phyloP scores from a whole-genome alignment of 2,329 filamentous ascomycete species.

The Exophiala xenobiotica region DNA sequence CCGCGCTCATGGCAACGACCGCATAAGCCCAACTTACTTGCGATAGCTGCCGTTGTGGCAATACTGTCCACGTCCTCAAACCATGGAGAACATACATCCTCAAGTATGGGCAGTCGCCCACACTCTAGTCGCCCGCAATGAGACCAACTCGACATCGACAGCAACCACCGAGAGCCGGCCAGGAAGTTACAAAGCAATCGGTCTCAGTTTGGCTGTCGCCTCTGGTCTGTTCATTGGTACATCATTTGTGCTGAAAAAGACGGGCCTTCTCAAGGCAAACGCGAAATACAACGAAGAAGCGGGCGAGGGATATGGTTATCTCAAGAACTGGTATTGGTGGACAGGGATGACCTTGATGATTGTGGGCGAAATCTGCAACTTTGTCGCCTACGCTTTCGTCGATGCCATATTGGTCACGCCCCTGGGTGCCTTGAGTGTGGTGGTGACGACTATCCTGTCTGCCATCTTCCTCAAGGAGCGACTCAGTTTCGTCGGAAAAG shows the following conservation, averaged over 20 bases:
- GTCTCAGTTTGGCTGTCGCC: conserved; percentile 78
- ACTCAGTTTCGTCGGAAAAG: conserved; percentile 91
- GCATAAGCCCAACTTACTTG: conserved; percentile 3
- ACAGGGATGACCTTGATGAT: conserved; percentile 95
- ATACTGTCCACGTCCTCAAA: background rate
- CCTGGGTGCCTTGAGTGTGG: conserved; percentile 84
- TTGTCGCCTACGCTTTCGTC: conserved; percentile 94
- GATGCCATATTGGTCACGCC: conserved; percentile 95
- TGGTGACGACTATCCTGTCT: conserved; percentile 85
- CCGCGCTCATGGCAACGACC: conserved; percentile 13
- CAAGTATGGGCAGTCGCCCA: conserved; percentile 28
- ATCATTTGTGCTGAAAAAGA: conserved; percentile 95
- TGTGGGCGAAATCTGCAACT: conserved; percentile 92
- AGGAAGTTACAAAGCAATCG: conserved; percentile 75
- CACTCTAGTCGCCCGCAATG: conserved; percentile 28
- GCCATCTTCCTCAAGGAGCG: conserved; percentile 95
- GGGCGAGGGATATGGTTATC: conserved; percentile 93
- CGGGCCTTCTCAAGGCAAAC: conserved; percentile 86
- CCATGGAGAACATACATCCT: conserved; percentile 24
- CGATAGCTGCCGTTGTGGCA: conserved; percentile 8
- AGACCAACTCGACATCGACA: conserved; percentile 24
- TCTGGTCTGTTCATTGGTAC: conserved; percentile 91
- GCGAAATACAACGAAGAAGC: conserved; percentile 94
- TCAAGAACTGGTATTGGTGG: conserved; percentile 97
- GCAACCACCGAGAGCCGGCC: conserved; percentile 43